Percentiles rank a stretch among this genome's conserved stretches.
These are phyloP conservation scores for Psophocarpus tetragonolobus DNA, from an alignment of 306 rosid species.

Conservation along the genomic window DNA sequence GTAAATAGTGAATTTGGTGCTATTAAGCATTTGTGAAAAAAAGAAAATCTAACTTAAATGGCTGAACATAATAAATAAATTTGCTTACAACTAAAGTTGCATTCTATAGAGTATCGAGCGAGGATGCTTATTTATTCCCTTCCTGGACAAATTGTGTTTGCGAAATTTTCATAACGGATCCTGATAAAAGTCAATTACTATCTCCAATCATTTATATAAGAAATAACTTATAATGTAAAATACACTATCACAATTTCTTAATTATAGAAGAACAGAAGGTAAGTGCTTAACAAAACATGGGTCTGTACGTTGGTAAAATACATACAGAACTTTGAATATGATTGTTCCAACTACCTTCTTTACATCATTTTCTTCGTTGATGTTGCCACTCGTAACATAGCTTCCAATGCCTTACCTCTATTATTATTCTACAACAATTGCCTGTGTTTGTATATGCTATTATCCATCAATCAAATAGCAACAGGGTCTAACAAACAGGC, in stretches of 20 bases:
- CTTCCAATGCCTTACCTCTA: conserved; percentile 32
- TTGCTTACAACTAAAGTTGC: too few species aligned
- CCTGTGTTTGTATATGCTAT: conserved; percentile 13
- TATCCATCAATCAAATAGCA: conserved; percentile 30
- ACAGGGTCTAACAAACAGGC: conserved; percentile 29
- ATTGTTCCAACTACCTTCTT: conserved; percentile 33
- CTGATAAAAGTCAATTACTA: not conserved
- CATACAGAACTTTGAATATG: conserved; percentile 35
- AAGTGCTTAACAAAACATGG: too few species aligned
- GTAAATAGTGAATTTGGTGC: too few species aligned
- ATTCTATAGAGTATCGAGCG: not conserved
- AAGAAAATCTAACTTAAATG: too few species aligned
- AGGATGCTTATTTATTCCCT: not conserved
- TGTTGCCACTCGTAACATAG: conserved; percentile 35
- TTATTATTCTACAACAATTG: conserved; percentile 12
- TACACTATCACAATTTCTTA: too few species aligned
- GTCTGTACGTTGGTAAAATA: not conserved
- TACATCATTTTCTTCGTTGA: conserved; percentile 37
- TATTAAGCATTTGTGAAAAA: too few species aligned
- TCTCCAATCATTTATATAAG: too few species aligned
- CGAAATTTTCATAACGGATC: not conserved
- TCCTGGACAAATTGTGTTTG: not conserved
- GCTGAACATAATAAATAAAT: too few species aligned
- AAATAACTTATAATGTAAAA: too few species aligned
- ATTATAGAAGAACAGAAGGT: too few species aligned